Percentiles rank a stretch among this genome's conserved stretches.
Conservation (phyloP, 2,329 filamentous ascomycete genomes). For the Neospermospora avenae region DNA sequence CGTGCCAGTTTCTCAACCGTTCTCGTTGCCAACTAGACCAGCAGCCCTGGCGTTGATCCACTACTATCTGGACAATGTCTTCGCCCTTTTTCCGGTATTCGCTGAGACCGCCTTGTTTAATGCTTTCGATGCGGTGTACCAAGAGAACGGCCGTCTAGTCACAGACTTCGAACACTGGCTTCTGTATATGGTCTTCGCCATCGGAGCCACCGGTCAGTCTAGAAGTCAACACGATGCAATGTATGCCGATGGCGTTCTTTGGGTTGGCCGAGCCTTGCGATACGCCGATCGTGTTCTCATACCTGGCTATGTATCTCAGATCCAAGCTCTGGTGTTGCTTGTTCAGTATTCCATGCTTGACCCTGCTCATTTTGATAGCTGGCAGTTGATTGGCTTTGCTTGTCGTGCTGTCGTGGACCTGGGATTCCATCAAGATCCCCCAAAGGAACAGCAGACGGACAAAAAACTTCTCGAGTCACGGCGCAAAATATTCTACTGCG, state of each 20-base stretch:
- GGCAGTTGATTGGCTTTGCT: constrained; percentile 90
- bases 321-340: constrained; percentile 82
- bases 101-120: constrained; percentile 74
- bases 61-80: constrained; percentile 81
- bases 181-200: constrained; percentile 84
- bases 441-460: constrained; percentile 63
- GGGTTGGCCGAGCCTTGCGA: constrained; percentile 62
- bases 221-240: constrained; percentile 63
- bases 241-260: constrained; percentile 54
- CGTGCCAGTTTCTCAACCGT: constrained; percentile 59
- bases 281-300: constrained; percentile 80
- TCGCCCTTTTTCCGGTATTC: constrained; percentile 77
- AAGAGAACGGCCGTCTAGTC: constrained; percentile 58
- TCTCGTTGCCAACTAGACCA: constrained; percentile 67
- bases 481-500: constrained; percentile 82
- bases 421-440: constrained; percentile 89
- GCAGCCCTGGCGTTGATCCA: constrained; percentile 68
- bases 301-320: constrained; percentile 79
- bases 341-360: constrained; percentile 89
- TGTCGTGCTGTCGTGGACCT: constrained; percentile 84
- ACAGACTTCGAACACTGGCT: constrained; percentile 76
- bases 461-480: constrained; percentile 71
- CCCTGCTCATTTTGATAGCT: constrained; percentile 86
- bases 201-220: constrained; percentile 73
- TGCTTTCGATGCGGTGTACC: constrained; percentile 79